A percentile compares a stretch with the other conserved stretches of the same genome.
These are phyloP conservation scores for Theobroma cacao DNA, from an alignment of 345 rosid genomes.

Conservation along the genomic window DNA sequence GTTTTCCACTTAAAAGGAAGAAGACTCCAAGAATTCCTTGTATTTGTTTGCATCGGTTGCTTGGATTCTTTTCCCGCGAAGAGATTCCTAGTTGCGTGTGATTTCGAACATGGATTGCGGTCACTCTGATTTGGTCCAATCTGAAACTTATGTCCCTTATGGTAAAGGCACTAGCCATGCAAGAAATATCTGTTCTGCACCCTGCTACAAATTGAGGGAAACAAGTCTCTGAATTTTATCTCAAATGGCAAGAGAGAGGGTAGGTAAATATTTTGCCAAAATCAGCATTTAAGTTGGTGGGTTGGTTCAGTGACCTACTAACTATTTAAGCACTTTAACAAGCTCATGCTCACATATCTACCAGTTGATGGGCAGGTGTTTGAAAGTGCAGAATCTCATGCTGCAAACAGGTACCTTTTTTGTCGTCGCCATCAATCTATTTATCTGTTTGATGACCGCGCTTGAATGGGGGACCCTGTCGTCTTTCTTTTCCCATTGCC, in stretches of 20 bases:
- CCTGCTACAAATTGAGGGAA: not conserved
- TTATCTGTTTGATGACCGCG: not conserved
- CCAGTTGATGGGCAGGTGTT: not conserved
- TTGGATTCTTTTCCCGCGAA: not conserved
- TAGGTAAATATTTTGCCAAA: not conserved
- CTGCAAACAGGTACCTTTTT: not conserved
- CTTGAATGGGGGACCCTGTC: not conserved
- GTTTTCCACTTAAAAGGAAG: not conserved
- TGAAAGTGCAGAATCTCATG: not conserved
- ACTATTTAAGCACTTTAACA: not conserved
- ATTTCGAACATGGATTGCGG: not conserved
- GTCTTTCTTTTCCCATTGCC: not conserved
- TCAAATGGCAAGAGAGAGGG: not conserved
- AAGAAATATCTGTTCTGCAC: too few species aligned
- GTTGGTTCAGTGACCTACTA: not conserved
- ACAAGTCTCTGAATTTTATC: not conserved
- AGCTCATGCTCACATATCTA: too few species aligned
- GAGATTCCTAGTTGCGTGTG: not conserved
- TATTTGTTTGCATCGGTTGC: not conserved
- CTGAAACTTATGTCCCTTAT: not conserved
- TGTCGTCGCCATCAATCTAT: not conserved
- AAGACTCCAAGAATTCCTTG: not conserved
- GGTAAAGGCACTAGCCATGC: not conserved
- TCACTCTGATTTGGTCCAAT: not conserved
- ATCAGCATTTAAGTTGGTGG: not conserved